Evolutionary conservation across 805 yeast species (phyloP).

Genomic region (Suhomyces sp.): DNA sequence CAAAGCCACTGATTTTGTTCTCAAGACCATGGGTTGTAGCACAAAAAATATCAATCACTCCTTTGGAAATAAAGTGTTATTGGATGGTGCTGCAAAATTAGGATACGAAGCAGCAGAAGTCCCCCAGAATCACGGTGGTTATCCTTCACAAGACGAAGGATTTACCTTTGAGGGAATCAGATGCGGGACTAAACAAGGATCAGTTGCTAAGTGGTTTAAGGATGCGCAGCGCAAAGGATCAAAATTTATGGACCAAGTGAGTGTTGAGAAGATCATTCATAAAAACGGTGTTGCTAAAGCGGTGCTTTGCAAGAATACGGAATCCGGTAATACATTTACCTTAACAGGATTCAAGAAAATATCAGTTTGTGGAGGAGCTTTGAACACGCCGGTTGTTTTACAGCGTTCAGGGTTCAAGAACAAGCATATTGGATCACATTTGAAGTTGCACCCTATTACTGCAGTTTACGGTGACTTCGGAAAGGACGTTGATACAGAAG

Average conservation of each 20-base stretch:
- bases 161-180: conserved; percentile 18
- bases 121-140: conserved; percentile 17
- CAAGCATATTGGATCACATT: conserved; percentile 19
- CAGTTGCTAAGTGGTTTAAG: conserved; percentile 17
- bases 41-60: conserved; percentile 16
- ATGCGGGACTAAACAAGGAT: conserved; percentile 21
- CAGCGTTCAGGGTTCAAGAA: conserved; percentile 21
- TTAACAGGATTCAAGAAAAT: conserved; percentile 16
- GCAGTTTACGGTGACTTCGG: conserved; percentile 13
- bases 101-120: conserved; percentile 18
- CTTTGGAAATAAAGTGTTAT: conserved; percentile 12
- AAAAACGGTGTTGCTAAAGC: conserved; percentile 14
- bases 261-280: conserved; percentile 14
- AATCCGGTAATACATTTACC: conserved; percentile 12
- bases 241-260: conserved; percentile 20
- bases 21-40: conserved; percentile 18
- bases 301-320: conserved; percentile 11
- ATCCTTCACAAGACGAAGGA: conserved; percentile 16
- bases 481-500: conserved; percentile 12
- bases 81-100: conserved; percentile 16
- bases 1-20: conserved; percentile 37
- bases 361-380: conserved; percentile 16
- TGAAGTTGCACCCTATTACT: conserved; percentile 20
- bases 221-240: conserved; percentile 17
- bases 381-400: conserved; percentile 19